Evolutionary conservation across 2,329 filamentous ascomycete species (phyloP), one percentile per base, ranked within the genome.

Genomic region (Nemania sp.): DNA sequence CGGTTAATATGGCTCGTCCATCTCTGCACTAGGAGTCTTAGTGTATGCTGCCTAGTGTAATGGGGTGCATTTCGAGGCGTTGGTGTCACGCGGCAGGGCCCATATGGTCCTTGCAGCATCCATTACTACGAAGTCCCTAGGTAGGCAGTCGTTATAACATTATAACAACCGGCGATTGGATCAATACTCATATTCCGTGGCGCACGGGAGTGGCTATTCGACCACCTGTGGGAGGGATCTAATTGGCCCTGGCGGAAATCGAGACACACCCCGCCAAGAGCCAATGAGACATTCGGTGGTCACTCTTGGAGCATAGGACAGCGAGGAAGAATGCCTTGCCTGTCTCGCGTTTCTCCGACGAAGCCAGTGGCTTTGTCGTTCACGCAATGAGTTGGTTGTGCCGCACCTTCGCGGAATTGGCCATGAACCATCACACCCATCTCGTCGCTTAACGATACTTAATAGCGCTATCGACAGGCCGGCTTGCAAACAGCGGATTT

Each of bases 81-180:
- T 29, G 25, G 48, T 49, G 35, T n/a, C 29, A 57, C 58, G 15
- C 43, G 29, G 54, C 12, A 48, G 52, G 48, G 43, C 39, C 43
- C 54, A 46, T 58, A 11, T 50, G 9, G 18, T 50, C 12, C 49
- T 37, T 18, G 32, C 10, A 21, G 6, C 13, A 35, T n/a, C 20
- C 25, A 29, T 29, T 29, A 29, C 25, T 29, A 29, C 25, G 25
- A 29, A 7, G 25, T n/a, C n/a, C n/a, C n/a, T 29, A 29, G 25
- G 25, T 29, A 29, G 4, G 4, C 7, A 29, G 25, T 29, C 25
- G 7, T 29, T 29, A 3, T 29, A 5, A 34, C 13, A n/a, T 11
- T 7, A 34, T 50, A 21, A 12, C 17, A 45, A 32, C 32, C 20
- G 11, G 20, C 17, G 11, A 54, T 53, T 49, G 42, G 43, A 37